Evolutionary conservation across 2,329 filamentous ascomycete genomes (phyloP).

Genomic region (Cephalotrichum gorgonifer): DNA sequence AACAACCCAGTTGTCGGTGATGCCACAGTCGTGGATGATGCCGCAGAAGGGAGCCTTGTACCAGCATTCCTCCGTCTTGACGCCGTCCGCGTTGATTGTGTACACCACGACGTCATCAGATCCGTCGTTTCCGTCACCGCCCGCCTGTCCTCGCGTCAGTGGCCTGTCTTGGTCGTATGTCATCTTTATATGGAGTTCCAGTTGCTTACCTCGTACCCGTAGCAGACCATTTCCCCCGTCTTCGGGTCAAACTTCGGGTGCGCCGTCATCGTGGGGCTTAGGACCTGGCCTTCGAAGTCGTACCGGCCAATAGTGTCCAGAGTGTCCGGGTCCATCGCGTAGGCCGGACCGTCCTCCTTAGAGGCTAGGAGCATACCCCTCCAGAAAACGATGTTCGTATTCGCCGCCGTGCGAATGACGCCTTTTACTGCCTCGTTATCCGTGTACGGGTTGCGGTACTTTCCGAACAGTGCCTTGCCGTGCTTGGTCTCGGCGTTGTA

Average conservation of each 20-base stretch:
- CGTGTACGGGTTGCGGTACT: constrained; percentile 28
- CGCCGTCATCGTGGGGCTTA: constrained; percentile 26
- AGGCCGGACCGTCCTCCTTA: constrained; percentile 37
- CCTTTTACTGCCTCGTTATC: constrained; percentile 21
- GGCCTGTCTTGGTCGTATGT: too few species aligned
- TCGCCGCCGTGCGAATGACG: constrained; percentile 23
- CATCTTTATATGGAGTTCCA: constrained; percentile 10
- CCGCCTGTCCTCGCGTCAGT: neutral
- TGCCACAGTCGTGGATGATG: constrained; percentile 30
- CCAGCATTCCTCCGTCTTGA: constrained; percentile 20
- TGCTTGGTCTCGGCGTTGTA: constrained; percentile 23
- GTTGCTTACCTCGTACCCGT: constrained; percentile 29
- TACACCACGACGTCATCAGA: constrained; percentile 26
- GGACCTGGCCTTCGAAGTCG: constrained; percentile 29
- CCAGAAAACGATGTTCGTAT: constrained; percentile 42
- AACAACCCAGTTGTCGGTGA: constrained; percentile 17
- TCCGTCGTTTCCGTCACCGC: constrained; percentile 13
- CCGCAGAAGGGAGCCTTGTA: constrained; percentile 21
- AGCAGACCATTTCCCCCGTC: constrained; percentile 26
- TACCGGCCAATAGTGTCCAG: constrained; percentile 28
- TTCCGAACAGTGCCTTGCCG: constrained; percentile 19
- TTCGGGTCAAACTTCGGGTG: constrained; percentile 30
- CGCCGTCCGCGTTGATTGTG: constrained; percentile 16
- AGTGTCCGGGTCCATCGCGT: constrained; percentile 25
- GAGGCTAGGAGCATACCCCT: constrained; percentile 32